These are phyloP conservation scores for Suhomyces atakaporum DNA, from an alignment of 1,139 yeast genomes.

Conservation along the genomic window DNA sequence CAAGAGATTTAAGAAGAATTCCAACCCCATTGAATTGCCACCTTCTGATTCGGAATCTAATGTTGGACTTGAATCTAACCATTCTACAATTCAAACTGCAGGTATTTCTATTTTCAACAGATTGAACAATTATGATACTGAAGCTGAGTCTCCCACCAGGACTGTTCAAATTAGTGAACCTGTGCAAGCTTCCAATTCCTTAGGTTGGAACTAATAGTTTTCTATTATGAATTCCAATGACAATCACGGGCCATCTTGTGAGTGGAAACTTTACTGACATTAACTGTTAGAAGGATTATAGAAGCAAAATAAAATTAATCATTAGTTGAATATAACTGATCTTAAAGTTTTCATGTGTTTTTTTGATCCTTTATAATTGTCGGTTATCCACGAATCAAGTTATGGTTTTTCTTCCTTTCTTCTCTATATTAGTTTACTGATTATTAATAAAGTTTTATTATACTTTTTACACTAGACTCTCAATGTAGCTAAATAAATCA, in stretches of 20 bases:
- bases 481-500: slow-evolving; percentile 32
- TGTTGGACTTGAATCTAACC: slow-evolving; percentile 29
- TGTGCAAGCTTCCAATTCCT: slow-evolving; percentile 47
- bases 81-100: slow-evolving; percentile 19
- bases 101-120: slow-evolving; percentile 38
- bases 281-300: slow-evolving; percentile 3
- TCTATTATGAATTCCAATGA: slow-evolving; percentile 3
- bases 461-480: not conserved
- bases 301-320: not conserved
- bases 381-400: slow-evolving; percentile 1
- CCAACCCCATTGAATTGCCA: slow-evolving; percentile 39
- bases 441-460: not conserved
- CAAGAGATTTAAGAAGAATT: slow-evolving; percentile 40
- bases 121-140: slow-evolving; percentile 22
- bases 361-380: slow-evolving; percentile 9
- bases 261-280: slow-evolving; percentile 6
- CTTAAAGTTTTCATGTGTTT: too few species aligned
- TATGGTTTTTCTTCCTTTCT: slow-evolving; percentile 1
- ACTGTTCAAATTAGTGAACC: slow-evolving; percentile 45
- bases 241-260: not conserved
- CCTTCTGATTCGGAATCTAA: slow-evolving; percentile 46
- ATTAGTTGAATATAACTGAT: too few species aligned
- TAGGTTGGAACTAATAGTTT: slow-evolving; percentile 37
- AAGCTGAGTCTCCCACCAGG: slow-evolving; percentile 13
- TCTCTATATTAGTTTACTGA: slow-evolving; percentile 1